Conservation (phyloP, 371 early-diverging fungal genomes). For the Circinella umbellata region DNA sequence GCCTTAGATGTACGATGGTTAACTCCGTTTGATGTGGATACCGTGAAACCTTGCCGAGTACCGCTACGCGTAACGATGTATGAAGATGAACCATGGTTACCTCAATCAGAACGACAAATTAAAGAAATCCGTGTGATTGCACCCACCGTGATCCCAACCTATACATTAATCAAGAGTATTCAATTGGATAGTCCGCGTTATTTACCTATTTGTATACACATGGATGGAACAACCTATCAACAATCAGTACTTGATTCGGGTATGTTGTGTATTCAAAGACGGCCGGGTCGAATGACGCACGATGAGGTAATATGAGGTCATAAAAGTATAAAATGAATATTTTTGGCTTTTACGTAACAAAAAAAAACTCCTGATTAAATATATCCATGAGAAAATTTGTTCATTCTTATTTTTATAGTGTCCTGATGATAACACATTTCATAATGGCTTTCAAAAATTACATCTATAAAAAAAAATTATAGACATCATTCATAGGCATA, state of each 20-base stretch:
- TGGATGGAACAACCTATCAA: slow-evolving; percentile 31
- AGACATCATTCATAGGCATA: background rate
- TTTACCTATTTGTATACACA: slow-evolving; percentile 60
- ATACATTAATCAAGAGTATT: slow-evolving; percentile 57
- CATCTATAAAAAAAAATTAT: background rate
- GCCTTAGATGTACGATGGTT: slow-evolving; percentile 71
- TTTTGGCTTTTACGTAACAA: no score
- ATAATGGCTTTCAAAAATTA: background rate
- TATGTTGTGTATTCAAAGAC: slow-evolving; percentile 39
- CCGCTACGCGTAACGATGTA: slow-evolving; percentile 51
- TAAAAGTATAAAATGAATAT: no score
- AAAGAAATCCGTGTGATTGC: slow-evolving; percentile 49
- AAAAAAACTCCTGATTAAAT: no score
- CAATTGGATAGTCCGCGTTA: slow-evolving; percentile 61
- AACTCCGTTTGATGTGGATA: slow-evolving; percentile 61
- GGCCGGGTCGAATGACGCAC: slow-evolving; percentile 2
- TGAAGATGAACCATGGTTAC: slow-evolving; percentile 29
- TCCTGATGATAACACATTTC: background rate
- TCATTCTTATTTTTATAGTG: background rate
- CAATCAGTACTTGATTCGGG: slow-evolving; percentile 35
- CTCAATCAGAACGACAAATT: slow-evolving; percentile 16
- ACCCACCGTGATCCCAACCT: slow-evolving; percentile 70
- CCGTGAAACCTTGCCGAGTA: slow-evolving; percentile 59
- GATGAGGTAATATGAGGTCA: slow-evolving; percentile 13
- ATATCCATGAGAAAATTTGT: background rate